Evolutionary conservation across 179 eudicot genomes (phyloP), one percentile per base, ranked within the genome.

Genomic region (Vitellaria paradoxa): DNA sequence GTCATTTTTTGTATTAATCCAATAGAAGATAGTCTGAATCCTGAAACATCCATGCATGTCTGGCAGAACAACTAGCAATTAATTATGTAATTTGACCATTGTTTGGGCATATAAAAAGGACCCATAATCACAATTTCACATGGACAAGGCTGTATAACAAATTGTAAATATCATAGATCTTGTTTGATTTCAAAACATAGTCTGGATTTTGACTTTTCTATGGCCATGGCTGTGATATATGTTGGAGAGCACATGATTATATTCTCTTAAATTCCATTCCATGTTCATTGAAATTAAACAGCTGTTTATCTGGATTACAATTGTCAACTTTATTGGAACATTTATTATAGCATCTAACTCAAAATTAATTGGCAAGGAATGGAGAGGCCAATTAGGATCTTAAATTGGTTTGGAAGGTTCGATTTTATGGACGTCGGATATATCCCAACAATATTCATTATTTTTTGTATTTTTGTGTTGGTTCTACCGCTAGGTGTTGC

Each of bases 91-190:
- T 30, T 74, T 74, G 69, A 46, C 42, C 21, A 13, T 21, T 72
- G 37, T 70, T 70, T 12, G 42, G 42, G 55, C 55, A 55, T 49
- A 49, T 23, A 52, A 14, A 23, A 52, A 59, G 63, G 74, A 50
- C 55, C 1, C 12, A 12, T 12, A 50, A 12, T 7, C 9, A 50
- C 55, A 50, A 12, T 50, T 74, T 21, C 65, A 57, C 18, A 59
- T 73, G 65, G 77, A 47, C 9, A 53, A 49, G 56, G 56, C 20
- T 74, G 13, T 59, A 73, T 42, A n/a, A 42, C 57, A n/a, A 40
- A 42, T 62, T 13, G 30, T 12, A 12, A 56, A 60, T 56, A 3
- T 14, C 7, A 18, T 26, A 50, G 0, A 50, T 17, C 17, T 40
- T 56, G 56, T 40, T n/a, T n/a, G n/a, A n/a, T n/a, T n/a, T n/a